Percentiles rank a stretch among this genome's conserved stretches.
phyloP scores from a whole-genome alignment of 1,139 yeast genomes.

The Pichia sp. region DNA sequence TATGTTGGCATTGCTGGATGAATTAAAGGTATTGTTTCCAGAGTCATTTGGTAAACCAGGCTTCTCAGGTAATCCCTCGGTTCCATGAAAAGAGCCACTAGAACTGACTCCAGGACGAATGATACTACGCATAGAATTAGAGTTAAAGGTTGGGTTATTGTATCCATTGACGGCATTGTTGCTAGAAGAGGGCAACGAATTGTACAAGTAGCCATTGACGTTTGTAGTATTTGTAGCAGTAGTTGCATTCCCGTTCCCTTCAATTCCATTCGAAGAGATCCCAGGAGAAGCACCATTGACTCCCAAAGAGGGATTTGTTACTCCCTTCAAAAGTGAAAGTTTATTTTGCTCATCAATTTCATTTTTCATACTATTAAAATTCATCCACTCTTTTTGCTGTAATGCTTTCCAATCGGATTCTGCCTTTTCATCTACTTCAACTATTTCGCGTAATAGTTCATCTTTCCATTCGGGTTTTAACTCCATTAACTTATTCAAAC shows the following conservation, averaged over 20 bases:
- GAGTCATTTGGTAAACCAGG: constrained; percentile 3
- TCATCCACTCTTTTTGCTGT: constrained; percentile 25
- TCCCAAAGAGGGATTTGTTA: neutral
- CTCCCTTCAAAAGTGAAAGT: neutral
- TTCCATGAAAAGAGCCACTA: constrained; percentile 17
- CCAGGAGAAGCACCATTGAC: neutral
- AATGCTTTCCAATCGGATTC: constrained; percentile 36
- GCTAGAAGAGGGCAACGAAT: constrained; percentile 10
- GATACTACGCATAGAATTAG: constrained; percentile 6
- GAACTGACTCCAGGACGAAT: constrained; percentile 13
- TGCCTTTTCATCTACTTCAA: constrained; percentile 29
- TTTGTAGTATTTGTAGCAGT: constrained; percentile 15
- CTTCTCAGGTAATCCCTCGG: constrained; percentile 11
- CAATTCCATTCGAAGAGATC: neutral
- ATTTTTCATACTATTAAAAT: constrained; percentile 21
- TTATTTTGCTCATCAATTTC: constrained; percentile 21
- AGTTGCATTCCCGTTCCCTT: constrained; percentile 7
- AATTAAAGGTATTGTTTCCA: constrained; percentile 6
- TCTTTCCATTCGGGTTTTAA: constrained; percentile 31
- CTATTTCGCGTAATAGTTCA: constrained; percentile 30
- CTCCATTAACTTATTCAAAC: constrained; percentile 26
- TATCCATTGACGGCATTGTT: neutral
- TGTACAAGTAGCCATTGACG: constrained; percentile 15
- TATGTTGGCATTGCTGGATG: constrained; percentile 2
- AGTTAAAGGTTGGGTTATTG: constrained; percentile 3